Conservation (phyloP, 208 protist genomes). For the Leishmania guyanensis region DNA sequence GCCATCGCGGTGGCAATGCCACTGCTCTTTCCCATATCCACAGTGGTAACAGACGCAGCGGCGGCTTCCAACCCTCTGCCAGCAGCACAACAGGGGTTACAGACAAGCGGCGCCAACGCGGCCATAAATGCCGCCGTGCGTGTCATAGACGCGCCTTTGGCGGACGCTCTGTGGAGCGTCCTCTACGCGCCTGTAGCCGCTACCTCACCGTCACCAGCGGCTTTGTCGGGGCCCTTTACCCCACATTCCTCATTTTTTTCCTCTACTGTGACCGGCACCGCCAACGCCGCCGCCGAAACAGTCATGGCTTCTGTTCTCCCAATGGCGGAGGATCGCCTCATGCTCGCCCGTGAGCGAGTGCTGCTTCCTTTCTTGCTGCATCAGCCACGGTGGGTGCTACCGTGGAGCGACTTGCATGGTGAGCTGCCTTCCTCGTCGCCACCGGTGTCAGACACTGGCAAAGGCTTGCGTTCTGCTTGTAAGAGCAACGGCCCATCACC, state of each 20-base stretch:
- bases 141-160: slow-evolving; percentile 14
- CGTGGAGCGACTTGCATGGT: background rate
- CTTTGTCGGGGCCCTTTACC: background rate
- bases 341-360: slow-evolving; percentile 40
- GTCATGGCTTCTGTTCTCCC: background rate
- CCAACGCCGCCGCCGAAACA: background rate
- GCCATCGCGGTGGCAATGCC: slow-evolving; percentile 12
- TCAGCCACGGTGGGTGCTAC: slow-evolving; percentile 15
- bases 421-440: background rate
- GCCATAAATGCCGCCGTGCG: too few relatives aligned
- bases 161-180: slow-evolving; percentile 13
- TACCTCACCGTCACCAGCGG: background rate
- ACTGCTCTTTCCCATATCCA: background rate
- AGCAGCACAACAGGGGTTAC: background rate
- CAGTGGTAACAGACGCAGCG: background rate
- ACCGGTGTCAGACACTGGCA: background rate
- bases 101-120: background rate
- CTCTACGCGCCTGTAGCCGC: slow-evolving; percentile 8
- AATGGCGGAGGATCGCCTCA: slow-evolving; percentile 21
- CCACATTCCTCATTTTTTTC: background rate
- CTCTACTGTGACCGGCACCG: background rate
- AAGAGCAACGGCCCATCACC: background rate
- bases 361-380: slow-evolving; percentile 44
- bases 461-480: background rate
- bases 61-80: background rate